Percentiles rank a stretch among this genome's conserved stretches.
Conservation (phyloP, 2,329 filamentous ascomycete genomes). For the Plectosphaerella plurivora region DNA sequence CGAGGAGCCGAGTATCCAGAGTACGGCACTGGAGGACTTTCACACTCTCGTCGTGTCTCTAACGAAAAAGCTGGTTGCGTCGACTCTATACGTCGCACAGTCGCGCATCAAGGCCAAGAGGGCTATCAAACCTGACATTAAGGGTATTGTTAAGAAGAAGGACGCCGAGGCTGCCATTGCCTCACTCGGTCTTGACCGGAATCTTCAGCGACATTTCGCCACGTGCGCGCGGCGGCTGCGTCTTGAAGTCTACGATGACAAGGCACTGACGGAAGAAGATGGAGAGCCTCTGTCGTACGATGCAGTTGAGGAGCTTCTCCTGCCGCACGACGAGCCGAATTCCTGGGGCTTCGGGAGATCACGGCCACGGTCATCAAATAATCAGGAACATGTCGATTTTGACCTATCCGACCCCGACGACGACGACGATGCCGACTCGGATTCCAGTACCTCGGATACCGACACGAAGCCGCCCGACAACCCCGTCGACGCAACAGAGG, state of each 20-base stretch:
- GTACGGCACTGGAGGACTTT: conserved; percentile 73
- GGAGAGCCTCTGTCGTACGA: conserved; percentile 33
- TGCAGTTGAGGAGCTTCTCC: conserved; percentile 37
- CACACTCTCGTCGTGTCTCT: conserved; percentile 63
- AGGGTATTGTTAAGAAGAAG: conserved; percentile 28
- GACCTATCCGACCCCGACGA: not conserved
- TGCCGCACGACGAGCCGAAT: not conserved
- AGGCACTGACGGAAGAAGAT: conserved; percentile 8
- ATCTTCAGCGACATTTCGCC: conserved; percentile 40
- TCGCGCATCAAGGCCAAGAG: conserved; percentile 58
- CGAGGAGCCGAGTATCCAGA: conserved; percentile 65
- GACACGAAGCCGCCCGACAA: not conserved
- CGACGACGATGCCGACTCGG: conserved; percentile 1
- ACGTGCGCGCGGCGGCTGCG: conserved; percentile 43
- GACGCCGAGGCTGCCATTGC: conserved; percentile 47
- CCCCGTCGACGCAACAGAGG: conserved; percentile 7
- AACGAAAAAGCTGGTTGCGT: conserved; percentile 66
- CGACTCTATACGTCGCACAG: conserved; percentile 65
- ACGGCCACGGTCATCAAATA: too few relatives aligned
- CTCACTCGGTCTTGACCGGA: conserved; percentile 36
- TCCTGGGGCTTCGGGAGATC: too few relatives aligned
- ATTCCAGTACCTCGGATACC: not conserved
- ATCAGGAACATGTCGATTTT: not conserved
- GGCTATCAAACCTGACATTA: conserved; percentile 17
- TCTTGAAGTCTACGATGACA: conserved; percentile 37